phyloP scores from a whole-genome alignment of 176 grass and related monocot species.

The Bonia amplexicaulis region DNA sequence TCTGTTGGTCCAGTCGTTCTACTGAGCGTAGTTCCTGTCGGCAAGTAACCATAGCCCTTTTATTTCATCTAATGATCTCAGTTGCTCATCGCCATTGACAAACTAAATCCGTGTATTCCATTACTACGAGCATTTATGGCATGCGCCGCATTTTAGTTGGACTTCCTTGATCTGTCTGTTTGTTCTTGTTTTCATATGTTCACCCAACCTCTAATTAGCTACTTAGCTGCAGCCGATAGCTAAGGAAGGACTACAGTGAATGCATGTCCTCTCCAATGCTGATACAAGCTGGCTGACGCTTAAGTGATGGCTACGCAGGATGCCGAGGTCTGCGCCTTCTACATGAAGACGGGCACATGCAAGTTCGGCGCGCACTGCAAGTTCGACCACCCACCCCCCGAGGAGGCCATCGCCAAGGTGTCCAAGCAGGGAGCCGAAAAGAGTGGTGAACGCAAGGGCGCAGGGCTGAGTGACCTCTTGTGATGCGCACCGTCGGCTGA shows the following conservation, averaged over 20 bases:
- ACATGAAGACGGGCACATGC: slow-evolving; percentile 86
- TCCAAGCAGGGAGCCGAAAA: slow-evolving; percentile 29
- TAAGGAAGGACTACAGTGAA: neutral
- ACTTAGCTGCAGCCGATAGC: neutral
- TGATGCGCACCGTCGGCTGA: neutral
- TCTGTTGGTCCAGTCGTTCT: neutral
- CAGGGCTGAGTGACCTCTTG: neutral
- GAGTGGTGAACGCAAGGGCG: neutral
- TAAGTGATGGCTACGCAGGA: slow-evolving; percentile 38
- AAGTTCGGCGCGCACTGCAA: slow-evolving; percentile 62
- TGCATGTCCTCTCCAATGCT: neutral
- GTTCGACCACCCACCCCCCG: slow-evolving; percentile 79
- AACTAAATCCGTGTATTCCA: neutral
- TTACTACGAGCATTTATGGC: neutral
- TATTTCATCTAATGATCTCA: neutral
- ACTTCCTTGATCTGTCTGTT: neutral
- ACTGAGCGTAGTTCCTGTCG: neutral
- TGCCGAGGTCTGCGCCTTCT: slow-evolving; percentile 60
- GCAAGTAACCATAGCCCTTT: neutral
- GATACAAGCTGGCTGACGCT: neutral
- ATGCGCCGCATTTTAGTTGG: neutral
- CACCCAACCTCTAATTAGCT: neutral
- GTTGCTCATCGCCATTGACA: neutral
- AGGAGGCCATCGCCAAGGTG: slow-evolving; percentile 52
- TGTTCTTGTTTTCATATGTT: neutral